phyloP scores from a whole-genome alignment of 2,329 filamentous ascomycete genomes.

The Sporothrix euskadiensis region DNA sequence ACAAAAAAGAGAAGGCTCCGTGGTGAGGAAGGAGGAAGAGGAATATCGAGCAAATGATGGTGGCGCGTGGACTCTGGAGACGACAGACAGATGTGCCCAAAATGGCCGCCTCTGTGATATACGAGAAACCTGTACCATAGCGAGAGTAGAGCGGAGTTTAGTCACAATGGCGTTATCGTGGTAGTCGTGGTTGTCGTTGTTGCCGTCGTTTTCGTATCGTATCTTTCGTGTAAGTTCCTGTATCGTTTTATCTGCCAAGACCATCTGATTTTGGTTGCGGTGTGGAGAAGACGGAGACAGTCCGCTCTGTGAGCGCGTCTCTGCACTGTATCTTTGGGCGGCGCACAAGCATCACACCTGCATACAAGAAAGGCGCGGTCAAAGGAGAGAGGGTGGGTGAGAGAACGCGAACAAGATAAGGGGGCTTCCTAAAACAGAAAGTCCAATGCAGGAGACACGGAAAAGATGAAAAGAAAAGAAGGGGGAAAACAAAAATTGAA shows the following conservation, averaged over 20 bases:
- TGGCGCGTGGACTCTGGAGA: background rate
- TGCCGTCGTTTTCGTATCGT: background rate
- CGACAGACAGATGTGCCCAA: background rate
- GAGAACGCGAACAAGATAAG: background rate
- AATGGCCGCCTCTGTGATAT: background rate
- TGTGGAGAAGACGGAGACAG: constrained; percentile 6
- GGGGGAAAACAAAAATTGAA: too few relatives aligned
- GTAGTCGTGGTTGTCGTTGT: background rate
- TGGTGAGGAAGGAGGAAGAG: background rate
- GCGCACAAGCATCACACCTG: constrained; percentile 26
- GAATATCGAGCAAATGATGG: background rate
- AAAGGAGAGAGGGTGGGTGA: background rate
- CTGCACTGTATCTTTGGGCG: constrained; percentile 1
- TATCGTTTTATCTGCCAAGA: constrained; percentile 12
- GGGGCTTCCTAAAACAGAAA: constrained; percentile 13
- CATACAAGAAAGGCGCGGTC: background rate
- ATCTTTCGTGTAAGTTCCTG: background rate
- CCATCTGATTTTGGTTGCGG: constrained; percentile 7
- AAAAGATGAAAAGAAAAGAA: background rate
- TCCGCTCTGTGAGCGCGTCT: background rate
- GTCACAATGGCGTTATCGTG: background rate
- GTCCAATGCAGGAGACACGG: constrained; percentile 20
- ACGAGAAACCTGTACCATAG: background rate
- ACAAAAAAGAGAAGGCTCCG: constrained; percentile 1
- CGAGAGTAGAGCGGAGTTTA: background rate